Base-by-base conservation (phyloP, 2,329 filamentous ascomycete species). In the Penicillium sp. region DNA sequence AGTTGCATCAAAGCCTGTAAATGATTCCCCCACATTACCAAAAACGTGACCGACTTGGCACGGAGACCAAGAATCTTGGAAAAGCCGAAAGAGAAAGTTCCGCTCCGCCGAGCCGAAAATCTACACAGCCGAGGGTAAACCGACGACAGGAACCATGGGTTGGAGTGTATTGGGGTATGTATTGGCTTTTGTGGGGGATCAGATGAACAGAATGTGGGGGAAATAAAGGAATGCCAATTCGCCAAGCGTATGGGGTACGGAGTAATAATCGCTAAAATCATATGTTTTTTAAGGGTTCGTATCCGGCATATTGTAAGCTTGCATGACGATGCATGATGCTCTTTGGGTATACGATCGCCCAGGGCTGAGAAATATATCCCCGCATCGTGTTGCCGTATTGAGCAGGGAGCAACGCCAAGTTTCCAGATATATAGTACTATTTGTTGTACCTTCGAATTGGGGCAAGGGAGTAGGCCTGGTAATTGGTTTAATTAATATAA, bases 61-160 rank as follows among this genome's bases (percentile, higher is more conserved):
- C n/a, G 19, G 25, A 29, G 12, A 33, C 12, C 31, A 29, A 37
- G 35, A n/a, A 37, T n/a, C 7, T 37, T 17, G 35, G 31, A 31
- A 31, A 13, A 21, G 29, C 50, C 50, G 50, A 50, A 12, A 33
- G 7, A n/a, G 4, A 27, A n/a, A 19, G 37, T 58, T 63, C 62
- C 62, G 62, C 60, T 63, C 62, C 62, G 47, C 62, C 62, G 62
- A 63, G 40, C 62, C 62, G 60, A 61, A 43, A 19, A 41, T n/a
- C 2, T 23, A 21, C n/a, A 9, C 43, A 46, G 29, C 54, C 48
- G 54, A 55, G 54, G 31, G 25, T 50, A 23, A n/a, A 13, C n/a
- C 23, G 43, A 17, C 19, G 21, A 25, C 9, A 15, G 12, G 15
- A 41, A 42, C 49, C 27, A 21, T 41, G 50, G 50, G 25, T 35